Base-by-base conservation (phyloP, 441 rosid species). In the Omphalea diandra region DNA sequence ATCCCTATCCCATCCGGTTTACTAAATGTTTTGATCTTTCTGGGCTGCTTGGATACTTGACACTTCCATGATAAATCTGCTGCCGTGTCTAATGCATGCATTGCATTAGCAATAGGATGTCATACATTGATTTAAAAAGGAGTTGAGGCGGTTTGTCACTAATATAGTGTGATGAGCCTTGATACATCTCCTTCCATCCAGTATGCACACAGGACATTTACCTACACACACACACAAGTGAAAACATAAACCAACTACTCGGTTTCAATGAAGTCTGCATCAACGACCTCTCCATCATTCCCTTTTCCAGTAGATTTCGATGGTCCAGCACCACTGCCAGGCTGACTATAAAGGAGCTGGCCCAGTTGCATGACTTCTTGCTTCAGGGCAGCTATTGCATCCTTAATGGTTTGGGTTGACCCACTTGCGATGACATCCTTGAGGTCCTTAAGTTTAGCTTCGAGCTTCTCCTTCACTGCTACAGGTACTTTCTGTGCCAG, bases 361-460 rank as follows among this genome's bases (percentile, higher is more conserved):
- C 97, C 97, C 20, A 94, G 79, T 69, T 94, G 98, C 95, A 91
- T 89, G 31, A 94, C 93, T 78, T 91, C 98, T 68, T 89, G 93
- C 75, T 90, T 89, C 11, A 91, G 90, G 12, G 94, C 91, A 47
- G 96, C 85, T 87, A 91, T 89, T 9, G 97, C 75, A 5, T 91
- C 97, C 75, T 91, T 91, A 29, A 91, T 88, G 0, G 59, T 81
- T 76, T 91, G 95, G 1, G 95, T 86, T 12, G 92, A 70, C 40
- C 85, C 96, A 6, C 76, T 84, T 2, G 83, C 70, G 27, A 94
- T 76, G 54, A 87, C 84, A 53, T 91, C 97, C 83, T 83, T 90
- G 26, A 94, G 95, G 73, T 87, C 93, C 77, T 86, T 80, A 0
- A 91, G 83, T 70, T 94, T 91, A 3, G 81, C 84, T 80, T 89